Base-by-base conservation (phyloP, 2,329 filamentous ascomycete species). In the Atkinsonella texensis region DNA sequence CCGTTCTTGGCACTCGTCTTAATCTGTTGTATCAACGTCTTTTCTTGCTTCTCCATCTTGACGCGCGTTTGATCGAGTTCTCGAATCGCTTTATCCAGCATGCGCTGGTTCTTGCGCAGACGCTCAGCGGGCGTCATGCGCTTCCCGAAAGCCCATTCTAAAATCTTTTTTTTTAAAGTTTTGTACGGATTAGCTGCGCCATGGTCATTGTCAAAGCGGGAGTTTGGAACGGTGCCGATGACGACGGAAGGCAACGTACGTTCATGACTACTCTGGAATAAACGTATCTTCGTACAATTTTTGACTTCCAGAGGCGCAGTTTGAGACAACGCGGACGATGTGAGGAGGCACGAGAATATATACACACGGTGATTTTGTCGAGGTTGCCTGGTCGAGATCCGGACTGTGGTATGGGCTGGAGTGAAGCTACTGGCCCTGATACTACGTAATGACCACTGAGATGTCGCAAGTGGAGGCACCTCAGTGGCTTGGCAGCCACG, bases 131-230 rank as follows among this genome's bases (percentile, higher is more conserved):
- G 91, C 76, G 93, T 98, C 81, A 97, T 94, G 70, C 93, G 93
- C 80, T 96, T 97, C 59, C 93, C 93, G 66, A 98, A 98, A 40
- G 91, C 91, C 90, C 93, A 98, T 80, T 98, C 93, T 56, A 98
- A 80, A 66, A 97, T 88, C 88, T 96, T 61, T 4, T n/a, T n/a
- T n/a, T n/a, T n/a, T n/a, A n/a, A 44, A 47, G 54, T 10, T 58
- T 56, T 58, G 54, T 56, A 4, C 33, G 44, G 18, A 42, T 54
- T 43, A 54, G 53, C 53, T 40, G 49, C 47, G 49, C 8, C 47
- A 13, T 38, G 12, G 10, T 32, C 23, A 9, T 23, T 31, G 13
- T 42, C 33, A 35, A 28, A 9, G 33, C 15, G 4, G 18, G 23
- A 20, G 31, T 13, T 17, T 20, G 10, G 15, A 32, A 17, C n/a